Evolutionary conservation across 2,329 filamentous ascomycete genomes (phyloP), one percentile per base, ranked within the genome.

Genomic region (Cryphonectria nitschkei): DNA sequence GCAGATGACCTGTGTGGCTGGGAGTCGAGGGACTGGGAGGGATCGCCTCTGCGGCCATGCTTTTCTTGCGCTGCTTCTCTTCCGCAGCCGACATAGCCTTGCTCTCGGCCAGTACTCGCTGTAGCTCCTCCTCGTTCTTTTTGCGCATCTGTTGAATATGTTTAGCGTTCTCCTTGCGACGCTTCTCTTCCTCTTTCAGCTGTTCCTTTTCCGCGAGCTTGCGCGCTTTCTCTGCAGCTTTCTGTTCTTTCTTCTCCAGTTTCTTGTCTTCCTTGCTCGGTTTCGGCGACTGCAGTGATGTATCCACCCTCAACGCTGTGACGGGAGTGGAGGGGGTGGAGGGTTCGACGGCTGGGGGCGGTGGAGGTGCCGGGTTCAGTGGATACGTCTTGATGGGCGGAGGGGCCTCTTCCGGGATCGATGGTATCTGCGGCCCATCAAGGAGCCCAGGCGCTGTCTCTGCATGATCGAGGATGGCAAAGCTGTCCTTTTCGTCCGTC

Each of bases 211-310:
- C 84, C 64, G 82, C 81, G 37, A 77, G 72, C 73, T 82, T 84
- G 41, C 79, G 79, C 16, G 81, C 83, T 74, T 86, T 87, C 67
- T 87, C 86, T n/a, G 81, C 81, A 14, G 84, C 84, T 62, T 86
- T 88, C 0, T 83, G 84, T 75, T 92, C 92, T 81, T 90, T 95
- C 84, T 91, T 94, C 71, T 89, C 89, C 43, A 88, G 88, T 74
- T 86, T 86, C 77, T 87, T 90, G 72, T 88, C 88, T 73, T 90
- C 90, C 77, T 89, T 91, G 0, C 84, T 80, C 75, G 84, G 84
- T 37, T 73, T 68, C 1, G 73, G 73, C 52, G 68, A 73, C 11
- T 69, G 73, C 8, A 75, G 71, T 7, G 65, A 41, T 6, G 26
- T 60, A 77, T 87, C 90, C 72, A 88, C 88, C 72, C 90, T 90